Percentiles rank a stretch among this genome's conserved stretches.
These are phyloP conservation scores for Eucommia ulmoides DNA, from an alignment of 257 asterid species.

Conservation along the genomic window DNA sequence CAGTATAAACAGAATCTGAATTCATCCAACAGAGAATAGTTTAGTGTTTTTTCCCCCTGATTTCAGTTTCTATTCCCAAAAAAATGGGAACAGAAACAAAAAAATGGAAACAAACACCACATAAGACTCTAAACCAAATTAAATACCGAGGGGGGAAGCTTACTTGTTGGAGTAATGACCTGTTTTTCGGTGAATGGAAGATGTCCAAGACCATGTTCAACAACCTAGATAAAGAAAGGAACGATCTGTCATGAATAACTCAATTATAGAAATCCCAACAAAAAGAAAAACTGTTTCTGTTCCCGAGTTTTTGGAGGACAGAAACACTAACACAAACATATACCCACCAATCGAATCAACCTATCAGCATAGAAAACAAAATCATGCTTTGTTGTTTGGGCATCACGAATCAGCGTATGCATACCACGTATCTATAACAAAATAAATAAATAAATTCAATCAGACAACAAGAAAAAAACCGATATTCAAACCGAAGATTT, in stretches of 20 bases:
- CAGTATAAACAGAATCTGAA: conserved; percentile 91
- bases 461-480: no score
- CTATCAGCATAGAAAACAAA: conserved; percentile 91
- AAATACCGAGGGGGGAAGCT: conserved; percentile 16
- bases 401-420: conserved; percentile 98
- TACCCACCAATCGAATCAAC: conserved; percentile 79
- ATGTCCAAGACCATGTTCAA: conserved; percentile 99
- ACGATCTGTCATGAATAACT: no score
- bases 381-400: conserved; percentile 86
- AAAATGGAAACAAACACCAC: not conserved
- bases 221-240: conserved; percentile 45
- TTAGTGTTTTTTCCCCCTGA: no score
- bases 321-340: conserved; percentile 9
- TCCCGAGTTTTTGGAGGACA: no score
- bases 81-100: not conserved
- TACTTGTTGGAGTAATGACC: conserved; percentile 96
- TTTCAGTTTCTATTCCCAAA: no score
- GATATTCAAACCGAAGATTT: no score
- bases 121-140: not conserved
- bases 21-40: not conserved
- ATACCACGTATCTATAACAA: conserved; percentile 90
- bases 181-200: conserved; percentile 97
- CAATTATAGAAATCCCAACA: no score
- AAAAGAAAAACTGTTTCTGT: no score
- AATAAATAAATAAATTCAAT: conserved; percentile 10